Conservation (phyloP, 768 basidiomycete species). For the Tricholomella constricta region DNA sequence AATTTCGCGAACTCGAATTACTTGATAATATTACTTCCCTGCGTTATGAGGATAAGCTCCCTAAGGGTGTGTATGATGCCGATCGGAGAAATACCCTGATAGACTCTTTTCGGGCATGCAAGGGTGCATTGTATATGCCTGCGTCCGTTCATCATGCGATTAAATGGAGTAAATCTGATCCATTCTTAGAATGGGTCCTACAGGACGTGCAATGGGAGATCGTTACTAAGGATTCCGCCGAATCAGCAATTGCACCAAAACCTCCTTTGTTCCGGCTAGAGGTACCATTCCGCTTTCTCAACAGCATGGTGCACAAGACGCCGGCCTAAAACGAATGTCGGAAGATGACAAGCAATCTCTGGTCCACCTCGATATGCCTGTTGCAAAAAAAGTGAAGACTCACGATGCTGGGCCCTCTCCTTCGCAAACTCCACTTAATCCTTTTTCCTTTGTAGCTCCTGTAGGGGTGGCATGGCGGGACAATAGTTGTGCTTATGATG, state of each 20-base stretch:
- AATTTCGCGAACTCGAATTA: constrained; percentile 36
- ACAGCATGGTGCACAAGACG: too few species aligned
- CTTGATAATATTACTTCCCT: constrained; percentile 35
- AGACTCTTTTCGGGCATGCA: constrained; percentile 3
- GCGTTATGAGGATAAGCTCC: constrained; percentile 22
- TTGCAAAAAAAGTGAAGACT: not conserved
- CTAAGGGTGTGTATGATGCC: constrained; percentile 8
- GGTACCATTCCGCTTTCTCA: not conserved
- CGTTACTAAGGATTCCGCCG: not conserved
- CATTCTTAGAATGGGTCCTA: not conserved
- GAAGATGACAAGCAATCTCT: not conserved
- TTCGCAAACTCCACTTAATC: too few species aligned
- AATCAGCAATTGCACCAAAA: not conserved
- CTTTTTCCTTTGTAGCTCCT: not conserved
- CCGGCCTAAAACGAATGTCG: not conserved
- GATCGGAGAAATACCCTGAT: constrained; percentile 14
- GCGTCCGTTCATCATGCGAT: constrained; percentile 2
- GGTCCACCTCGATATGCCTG: not conserved
- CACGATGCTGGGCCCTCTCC: too few species aligned
- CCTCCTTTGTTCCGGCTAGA: not conserved
- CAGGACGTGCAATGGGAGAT: not conserved
- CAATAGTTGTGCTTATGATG: constrained; percentile 24
- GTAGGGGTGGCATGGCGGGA: constrained; percentile 15
- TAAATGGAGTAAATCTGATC: constrained; percentile 12
- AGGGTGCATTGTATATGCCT: constrained; percentile 15